Evolutionary conservation across 495 filamentous ascomycete species (phyloP), one percentile per base, ranked within the genome.

Genomic region (Pyronema omphalodes): DNA sequence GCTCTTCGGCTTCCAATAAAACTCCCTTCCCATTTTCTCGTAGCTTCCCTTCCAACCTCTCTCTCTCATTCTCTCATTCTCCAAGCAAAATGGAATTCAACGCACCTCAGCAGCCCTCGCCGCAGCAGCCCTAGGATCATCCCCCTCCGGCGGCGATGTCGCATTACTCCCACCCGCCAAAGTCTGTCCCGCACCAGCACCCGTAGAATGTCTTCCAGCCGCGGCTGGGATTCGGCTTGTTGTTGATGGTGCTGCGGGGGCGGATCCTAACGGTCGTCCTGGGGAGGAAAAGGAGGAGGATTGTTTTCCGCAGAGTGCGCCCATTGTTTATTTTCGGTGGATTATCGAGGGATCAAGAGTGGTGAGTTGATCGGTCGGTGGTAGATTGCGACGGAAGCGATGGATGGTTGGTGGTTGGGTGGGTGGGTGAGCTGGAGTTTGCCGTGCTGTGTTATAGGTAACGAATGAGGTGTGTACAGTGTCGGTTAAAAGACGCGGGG

Each of bases 281-380:
- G 50, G 50, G 37, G 36, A 14, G 35, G 7, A 11, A 37, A 43
- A 52, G 50, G 50, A 18, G 37, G 50, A 43, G 35, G 36, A 19
- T 19, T 51, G 18, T 51, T 52, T 52, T 17, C 50, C 50, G 50
- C 50, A 52, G 35, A 52, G 50, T n/a, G 9, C 19, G 35, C 50
- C 50, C 50, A 52, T 52, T 14, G 35, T 39, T 50, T 34, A 3
- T 47, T n/a, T 8, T 45, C 7, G 7, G 11, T 49, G 9, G 6
- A 6, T 23, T 49, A 29, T 6, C 15, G 46, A n/a, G n/a, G n/a
- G n/a, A n/a, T n/a, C n/a, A n/a, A n/a, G 23, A 29, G 23, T 1
- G 23, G 23, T 1, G 23, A 29, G 23, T 5, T 29, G 23, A 29
- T 1, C 2, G 23, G 23, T 1, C 2, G 23, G 23, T 1, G 23